Evolutionary conservation across 106 monocot genomes (phyloP).

Genomic region (Ottelia alismoides): DNA sequence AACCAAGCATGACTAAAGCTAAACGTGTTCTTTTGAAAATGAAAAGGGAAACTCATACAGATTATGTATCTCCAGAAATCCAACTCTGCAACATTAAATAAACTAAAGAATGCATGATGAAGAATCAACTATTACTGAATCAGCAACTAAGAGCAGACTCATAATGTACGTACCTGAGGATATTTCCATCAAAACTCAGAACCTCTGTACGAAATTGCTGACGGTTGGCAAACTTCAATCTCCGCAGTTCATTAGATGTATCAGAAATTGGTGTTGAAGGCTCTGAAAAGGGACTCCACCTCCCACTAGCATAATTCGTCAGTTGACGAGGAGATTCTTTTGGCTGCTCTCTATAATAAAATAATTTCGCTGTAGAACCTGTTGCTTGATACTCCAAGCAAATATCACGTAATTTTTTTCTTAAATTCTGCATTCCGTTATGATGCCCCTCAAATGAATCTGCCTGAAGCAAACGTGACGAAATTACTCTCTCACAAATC

Average conservation of each 20-base stretch:
- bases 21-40: too few species aligned
- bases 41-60: too few species aligned
- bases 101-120: too few species aligned
- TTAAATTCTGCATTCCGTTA: slow-evolving; percentile 78
- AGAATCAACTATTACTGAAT: too few species aligned
- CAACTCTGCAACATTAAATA: too few species aligned
- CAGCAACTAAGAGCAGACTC: too few species aligned
- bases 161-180: slow-evolving; percentile 98
- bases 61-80: too few species aligned
- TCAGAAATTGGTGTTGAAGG: slow-evolving; percentile 70
- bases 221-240: slow-evolving; percentile 54
- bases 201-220: slow-evolving; percentile 58
- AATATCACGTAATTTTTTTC: slow-evolving; percentile 62
- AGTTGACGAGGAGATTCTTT: slow-evolving; percentile 50
- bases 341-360: slow-evolving; percentile 54
- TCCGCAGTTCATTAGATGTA: slow-evolving; percentile 49
- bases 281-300: slow-evolving; percentile 64
- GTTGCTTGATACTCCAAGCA: slow-evolving; percentile 83
- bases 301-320: slow-evolving; percentile 79
- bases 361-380: slow-evolving; percentile 70
- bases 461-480: slow-evolving; percentile 59
- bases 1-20: too few species aligned
- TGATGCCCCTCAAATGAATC: slow-evolving; percentile 55
- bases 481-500: slow-evolving; percentile 76
- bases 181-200: slow-evolving; percentile 82